Evolutionary conservation across 208 protist genomes (phyloP), one percentile per base, ranked within the genome.

Genomic region (Polymyxa betae): DNA sequence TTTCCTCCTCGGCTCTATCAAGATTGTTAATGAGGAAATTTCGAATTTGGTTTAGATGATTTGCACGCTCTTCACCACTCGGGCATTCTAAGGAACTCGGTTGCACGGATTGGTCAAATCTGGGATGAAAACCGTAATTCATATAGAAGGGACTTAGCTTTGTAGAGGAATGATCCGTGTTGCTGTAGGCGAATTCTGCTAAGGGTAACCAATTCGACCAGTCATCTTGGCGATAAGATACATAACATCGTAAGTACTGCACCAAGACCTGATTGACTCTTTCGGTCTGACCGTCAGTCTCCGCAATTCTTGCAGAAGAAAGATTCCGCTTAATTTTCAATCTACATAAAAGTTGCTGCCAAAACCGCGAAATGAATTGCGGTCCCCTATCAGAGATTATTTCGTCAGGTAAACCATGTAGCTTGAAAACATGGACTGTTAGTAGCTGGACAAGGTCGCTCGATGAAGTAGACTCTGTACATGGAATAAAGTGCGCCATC

Each of bases 201-300:
- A 82, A 45, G 12, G n/a, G 72, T 20, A 82, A 82, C n/a, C 5
- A 43, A n/a, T 82, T 43, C 16, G 72, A 5, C 72, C 72, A 82
- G 72, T 82, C 72, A n/a, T 82, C 72, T 20, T 82, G 72, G 16
- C 5, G 72, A 43, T 40, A 82, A 16, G 5, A 40, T 5, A 43
- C 35, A n/a, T 38, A 82, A 12, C 35, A 45, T 5, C 72, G 72
- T 20, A 82, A 16, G 40, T 82, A 82, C 16, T 82, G 72, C n/a
- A 38, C 72, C 16, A 82, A n/a, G n/a, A 82, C 72, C 72, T 82
- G 72, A 43, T 82, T 82, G 40, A 82, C 72, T 20, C 72, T 5
- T n/a, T 82, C 72, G 16, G 72, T 43, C 72, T 82, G 72, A n/a
- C 72, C 72, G 72, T 82, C 40, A 12, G 72, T 82, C n/a, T 82